Conservation (phyloP, 2,329 filamentous ascomycete genomes). For the Colletotrichum salicis region DNA sequence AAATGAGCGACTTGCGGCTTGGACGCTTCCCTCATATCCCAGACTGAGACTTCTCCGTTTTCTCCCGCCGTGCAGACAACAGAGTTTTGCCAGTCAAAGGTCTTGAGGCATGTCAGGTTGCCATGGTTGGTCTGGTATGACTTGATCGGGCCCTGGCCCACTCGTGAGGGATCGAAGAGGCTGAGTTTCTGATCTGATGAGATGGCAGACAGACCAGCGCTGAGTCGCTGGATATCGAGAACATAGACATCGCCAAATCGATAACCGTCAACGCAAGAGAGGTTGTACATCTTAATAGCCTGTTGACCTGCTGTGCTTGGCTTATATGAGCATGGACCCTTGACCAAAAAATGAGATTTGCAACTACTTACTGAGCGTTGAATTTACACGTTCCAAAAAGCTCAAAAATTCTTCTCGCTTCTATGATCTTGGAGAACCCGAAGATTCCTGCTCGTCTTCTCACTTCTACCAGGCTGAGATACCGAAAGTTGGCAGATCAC, state of each 20-base stretch:
- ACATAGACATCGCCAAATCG: conserved; percentile 62
- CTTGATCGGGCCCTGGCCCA: conserved; percentile 62
- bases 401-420: background rate
- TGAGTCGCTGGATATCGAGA: conserved; percentile 65
- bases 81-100: conserved; percentile 61
- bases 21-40: conserved; percentile 67
- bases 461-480: background rate
- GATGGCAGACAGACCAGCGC: conserved; percentile 67
- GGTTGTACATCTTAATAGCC: conserved; percentile 51
- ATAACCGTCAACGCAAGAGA: conserved; percentile 52
- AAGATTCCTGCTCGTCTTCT: background rate
- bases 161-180: conserved; percentile 68
- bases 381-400: background rate
- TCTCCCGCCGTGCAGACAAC: conserved; percentile 76
- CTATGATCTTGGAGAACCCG: background rate
- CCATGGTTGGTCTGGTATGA: conserved; percentile 64
- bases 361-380: background rate
- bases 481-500: background rate
- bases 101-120: conserved; percentile 71
- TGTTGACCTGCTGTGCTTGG: background rate
- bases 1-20: conserved; percentile 56
- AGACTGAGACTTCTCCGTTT: conserved; percentile 73
- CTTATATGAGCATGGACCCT: conserved; percentile 19
- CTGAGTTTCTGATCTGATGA: conserved; percentile 77
- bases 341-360: background rate